phyloP scores from a whole-genome alignment of 2,329 filamentous ascomycete genomes.

The Torrubiella hemipterigena region DNA sequence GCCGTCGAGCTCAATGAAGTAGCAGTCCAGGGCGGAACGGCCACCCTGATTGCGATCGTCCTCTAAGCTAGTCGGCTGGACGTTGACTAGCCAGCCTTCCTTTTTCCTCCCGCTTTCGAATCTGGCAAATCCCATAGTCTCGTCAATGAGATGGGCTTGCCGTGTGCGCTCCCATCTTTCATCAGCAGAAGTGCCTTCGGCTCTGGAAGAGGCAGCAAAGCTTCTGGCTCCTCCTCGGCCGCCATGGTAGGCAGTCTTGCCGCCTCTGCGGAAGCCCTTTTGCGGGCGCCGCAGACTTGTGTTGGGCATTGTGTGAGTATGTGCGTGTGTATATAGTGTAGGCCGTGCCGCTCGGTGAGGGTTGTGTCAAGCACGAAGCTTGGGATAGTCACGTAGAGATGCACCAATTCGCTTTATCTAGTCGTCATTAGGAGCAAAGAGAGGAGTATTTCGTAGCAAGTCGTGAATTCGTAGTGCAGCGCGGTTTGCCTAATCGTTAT shows the following conservation, averaged over 20 bases:
- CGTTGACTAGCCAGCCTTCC: conserved; percentile 89
- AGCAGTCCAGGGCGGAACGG: conserved; percentile 85
- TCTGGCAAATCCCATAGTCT: conserved; percentile 84
- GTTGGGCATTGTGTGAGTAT: conserved; percentile 40
- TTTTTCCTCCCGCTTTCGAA: conserved; percentile 77
- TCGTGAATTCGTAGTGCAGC: too few relatives aligned
- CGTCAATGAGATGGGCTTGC: conserved; percentile 82
- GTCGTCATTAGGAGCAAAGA: too few relatives aligned
- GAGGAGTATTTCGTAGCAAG: too few relatives aligned
- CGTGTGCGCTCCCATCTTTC: conserved; percentile 82
- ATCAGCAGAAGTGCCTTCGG: conserved; percentile 81
- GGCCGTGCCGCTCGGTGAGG: too few relatives aligned
- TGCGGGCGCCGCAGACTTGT: conserved; percentile 47
- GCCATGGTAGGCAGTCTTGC: conserved; percentile 60
- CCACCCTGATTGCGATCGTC: conserved; percentile 77
- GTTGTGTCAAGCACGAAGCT: too few relatives aligned
- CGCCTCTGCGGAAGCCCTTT: conserved; percentile 57
- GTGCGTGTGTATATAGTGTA: conserved; percentile 2
- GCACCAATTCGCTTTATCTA: too few relatives aligned
- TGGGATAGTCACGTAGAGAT: too few relatives aligned
- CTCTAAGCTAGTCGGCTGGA: conserved; percentile 79
- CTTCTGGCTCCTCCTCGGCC: conserved; percentile 63
- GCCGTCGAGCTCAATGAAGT: conserved; percentile 85
- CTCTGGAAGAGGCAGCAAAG: conserved; percentile 65
- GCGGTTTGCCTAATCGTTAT: too few relatives aligned